These are phyloP conservation scores for Copromyces sp. DNA, from an alignment of 495 filamentous ascomycete genomes.

Conservation along the genomic window DNA sequence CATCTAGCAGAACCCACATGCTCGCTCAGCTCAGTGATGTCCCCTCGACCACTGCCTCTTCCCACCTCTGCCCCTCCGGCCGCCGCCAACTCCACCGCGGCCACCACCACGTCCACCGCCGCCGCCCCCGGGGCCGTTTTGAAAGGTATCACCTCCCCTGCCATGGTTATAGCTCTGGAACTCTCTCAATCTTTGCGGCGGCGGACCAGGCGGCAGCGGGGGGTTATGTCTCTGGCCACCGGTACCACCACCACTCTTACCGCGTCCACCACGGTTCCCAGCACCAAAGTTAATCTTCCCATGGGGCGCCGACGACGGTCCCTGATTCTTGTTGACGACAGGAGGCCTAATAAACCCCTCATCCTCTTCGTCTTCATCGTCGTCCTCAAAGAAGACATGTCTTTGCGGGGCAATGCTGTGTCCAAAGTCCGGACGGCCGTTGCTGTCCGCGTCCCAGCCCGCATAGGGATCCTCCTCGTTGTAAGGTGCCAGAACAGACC, in stretches of 20 bases:
- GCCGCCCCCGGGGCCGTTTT: not conserved
- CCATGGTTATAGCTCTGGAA: not conserved
- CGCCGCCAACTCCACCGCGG: not conserved
- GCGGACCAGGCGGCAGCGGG: slow-evolving; percentile 14
- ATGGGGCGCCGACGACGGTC: not conserved
- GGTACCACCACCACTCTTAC: not conserved
- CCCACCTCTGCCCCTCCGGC: not conserved
- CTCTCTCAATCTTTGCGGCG: not conserved
- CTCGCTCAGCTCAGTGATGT: not conserved
- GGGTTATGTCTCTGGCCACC: not conserved
- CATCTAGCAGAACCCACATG: not conserved
- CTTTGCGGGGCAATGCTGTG: slow-evolving; percentile 25
- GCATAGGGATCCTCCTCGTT: not conserved
- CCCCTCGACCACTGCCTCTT: not conserved
- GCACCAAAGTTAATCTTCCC: slow-evolving; percentile 23
- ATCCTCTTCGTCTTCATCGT: slow-evolving; percentile 32
- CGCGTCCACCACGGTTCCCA: not conserved
- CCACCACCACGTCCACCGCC: not conserved
- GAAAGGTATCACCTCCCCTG: not conserved
- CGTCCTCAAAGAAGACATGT: slow-evolving; percentile 31
- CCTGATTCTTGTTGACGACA: slow-evolving; percentile 12
- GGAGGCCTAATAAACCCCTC: slow-evolving; percentile 30
- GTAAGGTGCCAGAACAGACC: not conserved
- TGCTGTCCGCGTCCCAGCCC: not conserved
- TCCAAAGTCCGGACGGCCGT: slow-evolving; percentile 21